These are phyloP conservation scores for Phytophthora pseudosyringae DNA, from an alignment of 352 stramenopile genomes.

Conservation along the genomic window DNA sequence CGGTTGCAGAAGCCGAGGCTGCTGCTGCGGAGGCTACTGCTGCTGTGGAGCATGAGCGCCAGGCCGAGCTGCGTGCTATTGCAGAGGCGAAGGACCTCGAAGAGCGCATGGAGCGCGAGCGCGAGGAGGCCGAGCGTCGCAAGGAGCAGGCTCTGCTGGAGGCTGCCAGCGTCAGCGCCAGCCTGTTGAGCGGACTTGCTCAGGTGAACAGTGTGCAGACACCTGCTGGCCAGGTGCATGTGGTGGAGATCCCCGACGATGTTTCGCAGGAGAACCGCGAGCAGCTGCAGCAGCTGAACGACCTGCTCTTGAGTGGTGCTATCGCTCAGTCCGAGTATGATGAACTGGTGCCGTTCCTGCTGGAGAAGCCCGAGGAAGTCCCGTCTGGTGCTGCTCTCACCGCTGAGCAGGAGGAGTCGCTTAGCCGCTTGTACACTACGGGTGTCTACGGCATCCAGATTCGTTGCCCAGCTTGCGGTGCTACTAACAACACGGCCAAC, in stretches of 20 bases:
- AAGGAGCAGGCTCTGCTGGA: conserved; percentile 69
- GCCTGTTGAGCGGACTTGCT: conserved; percentile 73
- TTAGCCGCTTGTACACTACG: conserved; percentile 78
- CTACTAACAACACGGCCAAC: conserved; percentile 90
- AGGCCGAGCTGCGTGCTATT: conserved; percentile 83
- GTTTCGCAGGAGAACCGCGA: conserved; percentile 88
- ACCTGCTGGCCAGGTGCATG: conserved; percentile 70
- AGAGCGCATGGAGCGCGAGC: conserved; percentile 61
- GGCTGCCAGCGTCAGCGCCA: conserved; percentile 80
- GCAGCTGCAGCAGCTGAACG: conserved; percentile 87
- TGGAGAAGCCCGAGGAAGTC: conserved; percentile 71
- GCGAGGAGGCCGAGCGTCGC: conserved; percentile 64
- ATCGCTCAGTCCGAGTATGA: conserved; percentile 89
- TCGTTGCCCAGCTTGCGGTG: conserved; percentile 83
- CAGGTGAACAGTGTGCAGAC: conserved; percentile 82
- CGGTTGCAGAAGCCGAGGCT: conserved; percentile 57
- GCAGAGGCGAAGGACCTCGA: conserved; percentile 80
- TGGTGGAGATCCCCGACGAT: conserved; percentile 85
- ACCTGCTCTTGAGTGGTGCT: conserved; percentile 80
- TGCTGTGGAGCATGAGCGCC: conserved; percentile 81
- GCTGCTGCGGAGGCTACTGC: conserved; percentile 79
- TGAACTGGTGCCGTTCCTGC: conserved; percentile 86
- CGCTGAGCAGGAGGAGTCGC: conserved; percentile 83
- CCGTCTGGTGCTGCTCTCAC: conserved; percentile 69
- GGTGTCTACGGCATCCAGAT: conserved; percentile 89